Conservation (phyloP, 148 eudicot genomes). For the Diospyros lotus region DNA sequence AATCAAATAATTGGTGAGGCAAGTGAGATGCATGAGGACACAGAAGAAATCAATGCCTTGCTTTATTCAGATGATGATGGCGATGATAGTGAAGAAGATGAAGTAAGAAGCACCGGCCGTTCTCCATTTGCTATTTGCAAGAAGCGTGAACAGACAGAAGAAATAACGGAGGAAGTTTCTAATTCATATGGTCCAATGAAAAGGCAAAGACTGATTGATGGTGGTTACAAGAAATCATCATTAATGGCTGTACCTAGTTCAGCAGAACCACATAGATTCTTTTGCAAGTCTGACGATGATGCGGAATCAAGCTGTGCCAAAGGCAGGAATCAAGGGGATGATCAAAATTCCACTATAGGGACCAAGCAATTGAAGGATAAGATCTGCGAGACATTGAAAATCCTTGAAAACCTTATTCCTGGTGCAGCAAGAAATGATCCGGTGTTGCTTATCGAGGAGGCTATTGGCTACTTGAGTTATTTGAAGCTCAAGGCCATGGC, state of each 20-base stretch:
- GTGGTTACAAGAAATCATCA: constrained; percentile 29
- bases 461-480: constrained; percentile 53
- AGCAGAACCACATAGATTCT: neutral
- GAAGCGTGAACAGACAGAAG: constrained; percentile 22
- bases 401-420: constrained; percentile 53
- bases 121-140: constrained; percentile 32
- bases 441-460: constrained; percentile 54
- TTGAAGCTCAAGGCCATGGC: constrained; percentile 51
- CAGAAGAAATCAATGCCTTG: constrained; percentile 71
- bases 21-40: constrained; percentile 57
- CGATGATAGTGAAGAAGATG: constrained; percentile 33
- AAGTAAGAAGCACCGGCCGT: constrained; percentile 60
- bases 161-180: constrained; percentile 32
- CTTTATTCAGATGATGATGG: constrained; percentile 57
- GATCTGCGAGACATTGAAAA: constrained; percentile 41
- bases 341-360: constrained; percentile 22
- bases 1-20: constrained; percentile 34
- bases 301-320: constrained; percentile 31
- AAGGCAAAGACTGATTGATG: constrained; percentile 48
- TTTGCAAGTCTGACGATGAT: constrained; percentile 19
- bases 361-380: constrained; percentile 39
- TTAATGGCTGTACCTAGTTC: constrained; percentile 1
- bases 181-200: constrained; percentile 37
- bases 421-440: constrained; percentile 48
- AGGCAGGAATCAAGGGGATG: constrained; percentile 3